Evolutionary conservation across 495 filamentous ascomycete species (phyloP).

Genomic region (Schizothecium vesticola): DNA sequence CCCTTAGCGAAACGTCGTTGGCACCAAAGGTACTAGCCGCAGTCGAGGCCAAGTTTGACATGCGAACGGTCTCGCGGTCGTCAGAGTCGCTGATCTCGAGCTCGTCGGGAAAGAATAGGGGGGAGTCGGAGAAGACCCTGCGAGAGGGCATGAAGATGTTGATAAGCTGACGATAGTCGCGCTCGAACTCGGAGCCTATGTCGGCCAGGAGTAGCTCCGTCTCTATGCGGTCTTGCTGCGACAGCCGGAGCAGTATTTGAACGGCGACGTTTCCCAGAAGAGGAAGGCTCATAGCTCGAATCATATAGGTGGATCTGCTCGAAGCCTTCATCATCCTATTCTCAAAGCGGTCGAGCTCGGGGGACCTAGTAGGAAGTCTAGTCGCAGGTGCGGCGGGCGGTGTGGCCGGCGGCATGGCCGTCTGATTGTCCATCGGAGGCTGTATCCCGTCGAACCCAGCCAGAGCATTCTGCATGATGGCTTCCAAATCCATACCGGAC

Average conservation of each 20-base stretch:
- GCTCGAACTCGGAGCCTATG: slow-evolving; percentile 66
- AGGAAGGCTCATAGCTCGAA: slow-evolving; percentile 38
- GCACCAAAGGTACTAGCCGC: slow-evolving; percentile 77
- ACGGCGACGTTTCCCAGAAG: slow-evolving; percentile 40
- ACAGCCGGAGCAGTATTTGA: slow-evolving; percentile 41
- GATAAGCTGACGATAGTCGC: slow-evolving; percentile 75
- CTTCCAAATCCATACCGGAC: slow-evolving; percentile 18
- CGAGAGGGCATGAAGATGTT: slow-evolving; percentile 78
- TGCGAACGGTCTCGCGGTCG: slow-evolving; percentile 71
- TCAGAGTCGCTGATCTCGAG: slow-evolving; percentile 63
- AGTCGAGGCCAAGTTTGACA: slow-evolving; percentile 83
- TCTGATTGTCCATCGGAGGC: background rate
- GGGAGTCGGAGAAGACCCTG: slow-evolving; percentile 64
- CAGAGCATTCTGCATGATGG: slow-evolving; percentile 26
- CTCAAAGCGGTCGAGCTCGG: slow-evolving; percentile 17
- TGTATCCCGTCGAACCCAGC: slow-evolving; percentile 15
- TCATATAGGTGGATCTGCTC: slow-evolving; percentile 26
- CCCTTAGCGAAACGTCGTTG: slow-evolving; percentile 74
- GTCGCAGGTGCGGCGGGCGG: background rate
- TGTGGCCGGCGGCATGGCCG: background rate
- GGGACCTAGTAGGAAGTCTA: slow-evolving; percentile 10
- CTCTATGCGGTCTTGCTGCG: slow-evolving; percentile 47
- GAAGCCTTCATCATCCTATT: slow-evolving; percentile 30
- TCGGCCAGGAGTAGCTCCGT: slow-evolving; percentile 70
- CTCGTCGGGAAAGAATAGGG: slow-evolving; percentile 66